A percentile compares a stretch with the other conserved stretches of the same genome.
Evolutionary conservation across 108 stramenopile species (phyloP).

Genomic region (Pseudonitzschia pungens): DNA sequence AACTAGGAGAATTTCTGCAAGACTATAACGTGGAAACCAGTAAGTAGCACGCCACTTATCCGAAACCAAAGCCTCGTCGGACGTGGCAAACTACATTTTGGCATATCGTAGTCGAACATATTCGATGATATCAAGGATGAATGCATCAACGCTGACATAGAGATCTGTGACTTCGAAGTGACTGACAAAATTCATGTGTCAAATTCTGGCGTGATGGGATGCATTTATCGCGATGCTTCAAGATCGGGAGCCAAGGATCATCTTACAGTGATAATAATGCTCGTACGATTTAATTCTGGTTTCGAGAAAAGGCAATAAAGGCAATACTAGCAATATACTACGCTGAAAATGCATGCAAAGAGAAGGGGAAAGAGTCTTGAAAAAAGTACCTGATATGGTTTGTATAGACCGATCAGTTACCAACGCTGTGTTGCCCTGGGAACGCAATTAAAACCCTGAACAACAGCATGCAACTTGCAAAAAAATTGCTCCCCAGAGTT

Average conservation of each 20-base stretch:
- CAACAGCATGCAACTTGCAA: no score
- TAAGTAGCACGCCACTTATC: conserved; percentile 76
- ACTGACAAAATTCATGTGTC: conserved; percentile 92
- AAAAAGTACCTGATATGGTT: no score
- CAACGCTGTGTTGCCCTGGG: no score
- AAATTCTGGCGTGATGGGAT: no score
- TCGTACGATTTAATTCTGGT: conserved; percentile 49
- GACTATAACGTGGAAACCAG: conserved; percentile 50
- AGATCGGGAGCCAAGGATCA: conserved; percentile 76
- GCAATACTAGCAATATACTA: no score
- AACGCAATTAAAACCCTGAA: no score
- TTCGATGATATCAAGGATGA: conserved; percentile 64
- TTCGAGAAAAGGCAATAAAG: conserved; percentile 12
- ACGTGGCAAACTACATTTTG: conserved; percentile 88
- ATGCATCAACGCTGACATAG: conserved; percentile 89
- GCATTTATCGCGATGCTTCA: no score
- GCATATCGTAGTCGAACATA: conserved; percentile 42
- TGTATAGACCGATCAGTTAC: no score
- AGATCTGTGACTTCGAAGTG: conserved; percentile 78
- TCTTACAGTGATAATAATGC: conserved; percentile 54
- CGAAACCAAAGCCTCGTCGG: conserved; percentile 74
- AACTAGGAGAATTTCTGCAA: conserved; percentile 51
- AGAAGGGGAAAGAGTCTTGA: no score
- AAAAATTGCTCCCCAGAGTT: no score
- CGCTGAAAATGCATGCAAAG: no score